Percentiles rank a stretch among this genome's conserved stretches.
Evolutionary conservation across 2,329 filamentous ascomycete genomes (phyloP).

Genomic region (Didymella arachidicola): DNA sequence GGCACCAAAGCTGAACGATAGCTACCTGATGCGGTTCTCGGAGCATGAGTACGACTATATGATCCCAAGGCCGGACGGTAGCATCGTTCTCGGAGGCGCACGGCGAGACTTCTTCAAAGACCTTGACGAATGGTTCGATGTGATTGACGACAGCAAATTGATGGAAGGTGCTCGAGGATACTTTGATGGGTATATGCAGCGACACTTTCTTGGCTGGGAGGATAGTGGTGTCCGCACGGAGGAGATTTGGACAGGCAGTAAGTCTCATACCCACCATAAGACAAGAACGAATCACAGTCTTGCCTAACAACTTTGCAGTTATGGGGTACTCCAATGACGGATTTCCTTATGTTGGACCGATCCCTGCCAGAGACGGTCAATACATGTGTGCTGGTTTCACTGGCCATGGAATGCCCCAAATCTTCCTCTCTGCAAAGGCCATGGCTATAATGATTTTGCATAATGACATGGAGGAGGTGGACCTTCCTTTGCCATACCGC

Average conservation of each 20-base stretch:
- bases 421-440: background rate
- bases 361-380: background rate
- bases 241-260: background rate
- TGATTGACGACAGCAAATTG: background rate
- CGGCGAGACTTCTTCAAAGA: background rate
- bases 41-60: background rate
- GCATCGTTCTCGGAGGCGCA: background rate
- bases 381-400: background rate
- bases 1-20: background rate
- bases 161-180: background rate
- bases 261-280: background rate
- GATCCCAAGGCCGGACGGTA: background rate
- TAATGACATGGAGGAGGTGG: background rate
- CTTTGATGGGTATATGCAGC: background rate
- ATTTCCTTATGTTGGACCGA: background rate
- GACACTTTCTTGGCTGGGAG: background rate
- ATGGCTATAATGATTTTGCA: background rate
- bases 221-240: background rate
- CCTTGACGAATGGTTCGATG: background rate
- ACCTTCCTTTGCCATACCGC: background rate
- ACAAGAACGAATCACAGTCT: background rate
- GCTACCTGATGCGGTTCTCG: background rate
- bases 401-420: background rate
- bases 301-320: background rate
- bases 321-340: background rate